Percentiles rank a stretch among this genome's conserved stretches.
phyloP scores from a whole-genome alignment of 768 basidiomycete species.

The Heimioporus sp. region DNA sequence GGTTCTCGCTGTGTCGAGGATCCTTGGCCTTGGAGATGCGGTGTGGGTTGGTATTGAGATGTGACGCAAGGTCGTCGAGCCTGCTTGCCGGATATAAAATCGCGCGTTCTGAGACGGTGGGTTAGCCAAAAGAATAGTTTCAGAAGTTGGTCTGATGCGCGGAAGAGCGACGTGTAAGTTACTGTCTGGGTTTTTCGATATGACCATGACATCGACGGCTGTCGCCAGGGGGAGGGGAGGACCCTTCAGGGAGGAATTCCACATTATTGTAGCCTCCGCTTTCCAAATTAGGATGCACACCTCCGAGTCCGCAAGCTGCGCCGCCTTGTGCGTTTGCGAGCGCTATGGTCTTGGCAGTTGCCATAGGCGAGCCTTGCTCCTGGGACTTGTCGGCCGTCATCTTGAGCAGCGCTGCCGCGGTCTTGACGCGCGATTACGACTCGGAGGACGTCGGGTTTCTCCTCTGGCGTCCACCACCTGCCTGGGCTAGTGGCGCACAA shows the following conservation, averaged over 20 bases:
- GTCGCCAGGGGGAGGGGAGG: constrained; percentile 20
- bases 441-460: too few relatives aligned
- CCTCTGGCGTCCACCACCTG: too few relatives aligned
- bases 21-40: constrained; percentile 63
- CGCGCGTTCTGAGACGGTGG: too few relatives aligned
- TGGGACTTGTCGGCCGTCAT: constrained; percentile 42
- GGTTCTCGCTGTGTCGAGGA: constrained; percentile 77
- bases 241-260: constrained; percentile 23
- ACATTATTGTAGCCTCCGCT: constrained; percentile 60
- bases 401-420: constrained; percentile 31
- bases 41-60: constrained; percentile 74
- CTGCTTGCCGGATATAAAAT: too few relatives aligned
- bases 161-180: constrained; percentile 59
- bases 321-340: constrained; percentile 31
- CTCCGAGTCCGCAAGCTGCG: constrained; percentile 35
- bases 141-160: constrained; percentile 37
- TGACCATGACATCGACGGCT: constrained; percentile 19
- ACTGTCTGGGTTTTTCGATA: constrained; percentile 17
- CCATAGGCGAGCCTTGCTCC: constrained; percentile 25
- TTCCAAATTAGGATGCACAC: constrained; percentile 64
- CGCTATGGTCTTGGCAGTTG: constrained; percentile 37
- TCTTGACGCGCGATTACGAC: too few relatives aligned
- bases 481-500: too few relatives aligned
- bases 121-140: too few relatives aligned
- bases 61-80: constrained; percentile 57